Evolutionary conservation across 345 rosid genomes (phyloP), one percentile per base, ranked within the genome.

Genomic region (Eucalyptus sideroxylon): DNA sequence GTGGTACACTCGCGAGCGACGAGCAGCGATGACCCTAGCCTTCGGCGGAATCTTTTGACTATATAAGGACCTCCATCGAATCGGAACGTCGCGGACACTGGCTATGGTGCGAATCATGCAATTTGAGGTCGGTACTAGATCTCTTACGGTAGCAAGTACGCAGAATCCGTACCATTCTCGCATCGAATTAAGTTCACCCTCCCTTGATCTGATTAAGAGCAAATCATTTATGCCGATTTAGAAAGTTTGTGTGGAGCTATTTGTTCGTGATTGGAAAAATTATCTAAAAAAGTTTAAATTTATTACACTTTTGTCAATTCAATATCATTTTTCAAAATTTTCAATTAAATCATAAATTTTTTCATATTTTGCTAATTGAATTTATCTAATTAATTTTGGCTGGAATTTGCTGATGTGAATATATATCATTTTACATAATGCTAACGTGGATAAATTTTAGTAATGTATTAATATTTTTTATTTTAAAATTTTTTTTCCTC

Each of bases 371-470:
- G 0, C 6, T 24, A 23, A 21, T 56, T 56, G 6, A 23, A 2
- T 24, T 1, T 0, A 56, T 23, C 0, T 1, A 1, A 5, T 2
- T 24, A 56, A 56, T 23, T 56, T 56, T 9, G 1, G 1, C 0
- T 2, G 6, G 0, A 56, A 56, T 56, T 23, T 56, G 30, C 12
- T 2, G 0, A 56, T 0, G 1, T 56, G 3, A 10, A 21, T 23
- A 21, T 24, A 3, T 10, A 9, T 1, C 1, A 1, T 56, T 9
- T 0, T 55, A 9, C 0, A 1, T 23, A 3, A 11, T 1, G 12
- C 5, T 23, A 10, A 56, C 0, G 4, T 56, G 12, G 0, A 0
- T 23, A 56, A 56, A 9, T 56, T 24, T 56, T 0, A 1, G 1
- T 24, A 56, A 53, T 53, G 1, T 0, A 53, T 53, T 53, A 4